Evolutionary conservation across 1,284 basidiomycete species (phyloP).

Genomic region (Ganoderma sinense): DNA sequence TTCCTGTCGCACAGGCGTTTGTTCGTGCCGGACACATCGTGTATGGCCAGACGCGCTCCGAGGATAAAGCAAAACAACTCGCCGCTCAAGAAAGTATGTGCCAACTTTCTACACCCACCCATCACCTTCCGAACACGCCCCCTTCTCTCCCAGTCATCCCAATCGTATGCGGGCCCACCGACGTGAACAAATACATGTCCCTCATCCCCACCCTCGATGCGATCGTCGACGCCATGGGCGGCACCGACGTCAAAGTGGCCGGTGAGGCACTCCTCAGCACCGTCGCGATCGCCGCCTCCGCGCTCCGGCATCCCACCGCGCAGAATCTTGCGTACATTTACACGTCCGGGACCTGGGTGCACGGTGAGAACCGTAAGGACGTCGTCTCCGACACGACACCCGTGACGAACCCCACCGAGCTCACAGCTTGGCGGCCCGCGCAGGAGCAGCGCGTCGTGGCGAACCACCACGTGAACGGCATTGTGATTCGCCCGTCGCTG

Average conservation of each 20-base stretch:
- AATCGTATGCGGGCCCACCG: conserved; percentile 43
- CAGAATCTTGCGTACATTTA: conserved; percentile 59
- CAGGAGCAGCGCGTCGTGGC: conserved; percentile 47
- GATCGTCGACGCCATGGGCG: conserved; percentile 49
- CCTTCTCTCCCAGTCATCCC: conserved; percentile 50
- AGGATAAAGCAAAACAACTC: conserved; percentile 47
- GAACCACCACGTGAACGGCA: conserved; percentile 49
- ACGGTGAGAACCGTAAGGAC: conserved; percentile 47
- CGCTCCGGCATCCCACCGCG: conserved; percentile 41
- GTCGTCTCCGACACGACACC: conserved; percentile 47
- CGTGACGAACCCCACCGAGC: conserved; percentile 35
- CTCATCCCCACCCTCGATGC: conserved; percentile 53
- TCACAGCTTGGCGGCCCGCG: conserved; percentile 47
- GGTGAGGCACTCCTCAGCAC: conserved; percentile 44
- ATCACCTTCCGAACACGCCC: background rate
- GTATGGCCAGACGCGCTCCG: conserved; percentile 56
- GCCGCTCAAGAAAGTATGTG: conserved; percentile 53
- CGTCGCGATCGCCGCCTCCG: conserved; percentile 37
- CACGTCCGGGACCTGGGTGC: conserved; percentile 57
- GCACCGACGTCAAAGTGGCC: conserved; percentile 35
- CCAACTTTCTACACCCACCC: background rate
- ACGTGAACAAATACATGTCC: conserved; percentile 47
- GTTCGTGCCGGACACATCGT: conserved; percentile 60
- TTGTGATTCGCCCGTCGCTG: conserved; percentile 57
- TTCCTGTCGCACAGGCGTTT: conserved; percentile 55